Conservation (phyloP, 2,329 filamentous ascomycete species). For the Fusarium setosum region DNA sequence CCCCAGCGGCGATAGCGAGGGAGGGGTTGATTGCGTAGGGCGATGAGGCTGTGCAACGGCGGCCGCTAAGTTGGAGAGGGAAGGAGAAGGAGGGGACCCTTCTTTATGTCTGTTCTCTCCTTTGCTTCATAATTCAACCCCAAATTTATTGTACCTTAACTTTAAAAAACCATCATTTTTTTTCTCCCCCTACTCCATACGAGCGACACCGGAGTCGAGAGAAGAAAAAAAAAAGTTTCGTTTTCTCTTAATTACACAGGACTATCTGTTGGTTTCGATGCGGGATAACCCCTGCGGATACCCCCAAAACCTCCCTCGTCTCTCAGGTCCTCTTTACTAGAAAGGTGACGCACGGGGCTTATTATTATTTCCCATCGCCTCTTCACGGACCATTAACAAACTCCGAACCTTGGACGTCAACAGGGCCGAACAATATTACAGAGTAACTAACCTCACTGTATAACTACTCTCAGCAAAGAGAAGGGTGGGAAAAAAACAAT, state of each 20-base stretch:
- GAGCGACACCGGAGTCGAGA: background rate
- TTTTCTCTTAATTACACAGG: background rate
- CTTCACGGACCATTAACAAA: slow-evolving; percentile 30
- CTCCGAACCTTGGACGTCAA: slow-evolving; percentile 18
- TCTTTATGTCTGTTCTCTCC: too few species aligned
- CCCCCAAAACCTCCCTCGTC: background rate
- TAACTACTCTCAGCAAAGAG: too few species aligned
- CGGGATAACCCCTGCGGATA: background rate
- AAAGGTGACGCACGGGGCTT: slow-evolving; percentile 39
- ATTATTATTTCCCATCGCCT: slow-evolving; percentile 25
- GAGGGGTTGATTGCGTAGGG: slow-evolving; percentile 45
- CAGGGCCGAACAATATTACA: background rate
- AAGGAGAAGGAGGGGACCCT: background rate
- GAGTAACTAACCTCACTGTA: too few species aligned
- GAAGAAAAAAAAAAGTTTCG: background rate
- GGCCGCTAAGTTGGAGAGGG: slow-evolving; percentile 5
- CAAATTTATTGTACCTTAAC: background rate
- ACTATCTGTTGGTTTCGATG: background rate
- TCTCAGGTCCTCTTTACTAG: background rate
- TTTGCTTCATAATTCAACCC: background rate
- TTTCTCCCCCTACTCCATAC: too few species aligned
- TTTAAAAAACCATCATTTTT: background rate
- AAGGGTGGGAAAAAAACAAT: too few species aligned
- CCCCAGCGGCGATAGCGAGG: background rate
- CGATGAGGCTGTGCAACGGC: slow-evolving; percentile 43